Base-by-base conservation (phyloP, 192 early-diverging fungal genomes). In the Mycoemilia scoparia region DNA sequence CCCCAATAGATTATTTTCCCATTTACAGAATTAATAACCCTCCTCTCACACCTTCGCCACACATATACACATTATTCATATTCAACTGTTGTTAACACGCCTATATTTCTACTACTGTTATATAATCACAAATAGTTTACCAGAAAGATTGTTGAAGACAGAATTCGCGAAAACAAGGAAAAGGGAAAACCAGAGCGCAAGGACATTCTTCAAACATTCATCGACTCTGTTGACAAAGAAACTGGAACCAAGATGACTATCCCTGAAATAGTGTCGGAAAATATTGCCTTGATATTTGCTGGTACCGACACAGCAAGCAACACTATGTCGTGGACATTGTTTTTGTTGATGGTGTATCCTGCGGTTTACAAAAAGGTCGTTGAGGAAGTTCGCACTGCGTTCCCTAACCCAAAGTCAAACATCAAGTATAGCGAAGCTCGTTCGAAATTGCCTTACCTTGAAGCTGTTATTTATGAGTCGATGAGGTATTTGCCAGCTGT, bases 231-330 rank as follows among this genome's bases (percentile, higher is more conserved):
- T 7, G 31, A 32, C 31, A 13, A 13, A 4, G n/a, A 4, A 4
- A 17, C 31, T 18, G 19, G 19, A 11, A 32, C 19, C n/a, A 4
- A 11, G 31, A 32, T 45, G 40, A 45, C 43, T 1, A 9, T 8
- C 4, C 7, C 7, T 4, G 37, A 45, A 26, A 17, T 29, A 11
- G 15, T 22, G 1, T 16, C 32, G 13, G 39, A 28, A 24, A 32
- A 24, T 13, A 21, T 45, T 20, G 40, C 31, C 11, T 23, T 33
- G 4, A 25, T 43, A 14, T 23, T 45, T 10, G 43, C 43, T 6
- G 43, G 43, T 11, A 45, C 43, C 15, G 43, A 45, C 19, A 45
- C 43, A 10, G 39, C 43, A 5, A 25, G 21, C 21, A 45, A 33
- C 39, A 12, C 43, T 5, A 20, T 45, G 43, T 39, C 29, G 7